A percentile compares a stretch with the other conserved stretches of the same genome.
Evolutionary conservation across 768 basidiomycete genomes (phyloP).

Genomic region (Cystofilobasidium bisporidii): DNA sequence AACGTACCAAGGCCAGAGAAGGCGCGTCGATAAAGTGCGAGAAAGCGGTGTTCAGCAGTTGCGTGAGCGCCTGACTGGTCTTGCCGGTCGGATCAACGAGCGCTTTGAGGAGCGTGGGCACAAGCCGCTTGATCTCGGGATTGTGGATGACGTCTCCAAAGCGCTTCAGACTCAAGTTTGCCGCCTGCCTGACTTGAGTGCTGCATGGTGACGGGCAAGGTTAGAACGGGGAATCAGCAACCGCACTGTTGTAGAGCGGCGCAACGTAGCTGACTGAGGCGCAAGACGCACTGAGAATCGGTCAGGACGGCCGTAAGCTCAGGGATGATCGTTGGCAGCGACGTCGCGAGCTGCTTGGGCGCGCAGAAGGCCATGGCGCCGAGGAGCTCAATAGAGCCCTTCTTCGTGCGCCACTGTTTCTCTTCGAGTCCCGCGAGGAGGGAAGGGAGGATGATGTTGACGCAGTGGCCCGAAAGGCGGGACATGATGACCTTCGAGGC

Average conservation of each 20-base stretch:
- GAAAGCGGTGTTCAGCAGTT: conserved; percentile 86
- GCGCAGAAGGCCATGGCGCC: conserved; percentile 99
- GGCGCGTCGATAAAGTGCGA: conserved; percentile 97
- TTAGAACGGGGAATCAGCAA: neutral
- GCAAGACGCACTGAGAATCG: conserved; percentile 59
- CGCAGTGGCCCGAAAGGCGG: conserved; percentile 63
- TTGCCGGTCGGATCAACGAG: conserved; percentile 82
- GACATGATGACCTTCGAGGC: conserved; percentile 91
- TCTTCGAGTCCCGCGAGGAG: conserved; percentile 85
- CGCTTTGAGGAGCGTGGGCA: conserved; percentile 81
- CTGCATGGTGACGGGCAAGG: conserved; percentile 1
- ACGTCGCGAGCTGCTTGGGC: conserved; percentile 84
- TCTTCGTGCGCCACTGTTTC: conserved; percentile 95
- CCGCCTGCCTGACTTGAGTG: conserved; percentile 82
- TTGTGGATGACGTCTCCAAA: conserved; percentile 98
- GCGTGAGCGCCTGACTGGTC: conserved; percentile 72
- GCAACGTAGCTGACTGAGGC: neutral
- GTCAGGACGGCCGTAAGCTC: conserved; percentile 88
- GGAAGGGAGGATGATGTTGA: conserved; percentile 87
- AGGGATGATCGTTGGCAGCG: conserved; percentile 91
- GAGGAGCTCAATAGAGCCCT: conserved; percentile 86
- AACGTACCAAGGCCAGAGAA: conserved; percentile 73
- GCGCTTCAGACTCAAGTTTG: conserved; percentile 90
- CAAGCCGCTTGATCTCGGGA: conserved; percentile 86
- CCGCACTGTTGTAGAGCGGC: neutral